phyloP scores from a whole-genome alignment of 148 eudicot species.

The Vaccinium myrtillus region DNA sequence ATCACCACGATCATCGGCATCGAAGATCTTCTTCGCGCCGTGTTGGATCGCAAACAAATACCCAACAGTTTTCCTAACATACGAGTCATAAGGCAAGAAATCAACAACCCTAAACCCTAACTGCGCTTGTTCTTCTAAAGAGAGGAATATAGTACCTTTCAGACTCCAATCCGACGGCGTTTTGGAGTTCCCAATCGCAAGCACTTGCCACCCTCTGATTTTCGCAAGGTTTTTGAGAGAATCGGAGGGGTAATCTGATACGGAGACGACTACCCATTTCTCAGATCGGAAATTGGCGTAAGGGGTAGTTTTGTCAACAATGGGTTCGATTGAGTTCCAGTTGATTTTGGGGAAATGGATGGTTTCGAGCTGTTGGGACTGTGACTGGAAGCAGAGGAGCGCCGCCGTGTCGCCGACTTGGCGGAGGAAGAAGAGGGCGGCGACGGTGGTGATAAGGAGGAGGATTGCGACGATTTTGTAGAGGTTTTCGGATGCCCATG shows the following conservation, averaged over 20 bases:
- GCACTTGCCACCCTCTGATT: constrained; percentile 89
- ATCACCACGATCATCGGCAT: constrained; percentile 87
- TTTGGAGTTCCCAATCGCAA: constrained; percentile 75
- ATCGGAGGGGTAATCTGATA: constrained; percentile 68
- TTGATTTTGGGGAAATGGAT: constrained; percentile 54
- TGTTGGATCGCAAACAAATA: constrained; percentile 97
- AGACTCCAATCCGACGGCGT: constrained; percentile 84
- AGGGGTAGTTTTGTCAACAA: constrained; percentile 56
- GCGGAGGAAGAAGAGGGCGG: constrained; percentile 73
- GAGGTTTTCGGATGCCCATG: constrained; percentile 77
- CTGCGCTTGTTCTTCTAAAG: constrained; percentile 74
- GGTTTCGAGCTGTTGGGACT: constrained; percentile 39
- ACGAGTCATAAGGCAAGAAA: constrained; percentile 83
- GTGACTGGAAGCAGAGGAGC: constrained; percentile 62
- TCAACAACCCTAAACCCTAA: constrained; percentile 75
- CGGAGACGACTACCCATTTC: constrained; percentile 83
- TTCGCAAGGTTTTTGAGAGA: constrained; percentile 45
- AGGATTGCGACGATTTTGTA: constrained; percentile 56
- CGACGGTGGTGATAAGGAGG: constrained; percentile 60
- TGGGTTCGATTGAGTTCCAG: constrained; percentile 47
- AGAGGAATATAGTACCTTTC: constrained; percentile 81
- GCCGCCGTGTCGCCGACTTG: constrained; percentile 64
- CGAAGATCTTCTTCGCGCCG: constrained; percentile 83
- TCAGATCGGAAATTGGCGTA: constrained; percentile 65
- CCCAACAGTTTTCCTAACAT: constrained; percentile 87